Evolutionary conservation across 2,329 filamentous ascomycete genomes (phyloP).

Genomic region (Rhytidhysteron rufulum): DNA sequence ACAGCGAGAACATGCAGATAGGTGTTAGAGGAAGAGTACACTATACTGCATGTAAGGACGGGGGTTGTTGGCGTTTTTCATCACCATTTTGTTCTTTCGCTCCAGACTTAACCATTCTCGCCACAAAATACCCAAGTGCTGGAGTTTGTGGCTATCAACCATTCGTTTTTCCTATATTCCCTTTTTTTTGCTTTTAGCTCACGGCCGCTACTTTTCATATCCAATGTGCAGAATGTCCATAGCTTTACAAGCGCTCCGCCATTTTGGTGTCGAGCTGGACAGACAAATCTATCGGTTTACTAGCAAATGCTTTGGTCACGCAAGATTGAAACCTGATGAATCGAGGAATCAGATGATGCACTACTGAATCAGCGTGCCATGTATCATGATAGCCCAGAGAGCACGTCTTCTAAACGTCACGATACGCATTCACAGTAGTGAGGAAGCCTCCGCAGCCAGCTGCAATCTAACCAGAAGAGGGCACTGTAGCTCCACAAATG

Average conservation of each 20-base stretch:
- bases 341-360: no score
- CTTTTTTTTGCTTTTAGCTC: slow-evolving; percentile 1
- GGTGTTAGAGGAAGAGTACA: neutral
- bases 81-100: no score
- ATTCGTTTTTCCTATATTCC: slow-evolving; percentile 16
- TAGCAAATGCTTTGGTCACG: no score
- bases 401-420: neutral
- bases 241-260: slow-evolving; percentile 27
- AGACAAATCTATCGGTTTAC: slow-evolving; percentile 8
- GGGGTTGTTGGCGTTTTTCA: slow-evolving; percentile 7
- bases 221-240: slow-evolving; percentile 10
- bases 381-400: neutral
- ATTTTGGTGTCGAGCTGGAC: slow-evolving; percentile 24
- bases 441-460: no score
- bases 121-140: slow-evolving; percentile 34
- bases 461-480: no score
- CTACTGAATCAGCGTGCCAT: slow-evolving; percentile 1
- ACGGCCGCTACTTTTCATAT: no score
- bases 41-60: slow-evolving; percentile 1
- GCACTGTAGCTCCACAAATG: no score
- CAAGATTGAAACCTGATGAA: no score
- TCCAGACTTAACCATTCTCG: no score
- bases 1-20: no score
- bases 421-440: neutral
- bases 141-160: slow-evolving; percentile 25